phyloP scores from a whole-genome alignment of 306 rosid genomes.

The Acacia melanoxylon region DNA sequence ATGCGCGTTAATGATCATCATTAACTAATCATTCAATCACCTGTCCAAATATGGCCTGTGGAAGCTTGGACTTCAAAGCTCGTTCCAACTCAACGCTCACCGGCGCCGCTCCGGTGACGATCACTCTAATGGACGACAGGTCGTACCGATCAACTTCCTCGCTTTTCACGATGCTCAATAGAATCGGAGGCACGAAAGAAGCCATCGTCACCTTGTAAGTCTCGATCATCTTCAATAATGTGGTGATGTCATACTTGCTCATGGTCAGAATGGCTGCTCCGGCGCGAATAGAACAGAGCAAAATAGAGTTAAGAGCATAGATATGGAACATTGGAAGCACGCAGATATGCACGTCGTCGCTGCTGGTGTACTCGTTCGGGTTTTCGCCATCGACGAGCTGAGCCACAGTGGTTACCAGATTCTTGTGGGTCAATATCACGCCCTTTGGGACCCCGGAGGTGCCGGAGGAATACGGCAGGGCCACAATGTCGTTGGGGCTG shows the following conservation, averaged over 20 bases:
- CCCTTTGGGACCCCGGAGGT: constrained; percentile 81
- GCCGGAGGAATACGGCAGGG: constrained; percentile 79
- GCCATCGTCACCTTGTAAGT: constrained; percentile 61
- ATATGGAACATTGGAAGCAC: constrained; percentile 83
- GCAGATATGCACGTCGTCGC: constrained; percentile 69
- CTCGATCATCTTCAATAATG: constrained; percentile 46
- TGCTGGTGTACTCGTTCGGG: constrained; percentile 52
- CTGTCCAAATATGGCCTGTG: constrained; percentile 69
- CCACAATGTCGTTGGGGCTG: constrained; percentile 67
- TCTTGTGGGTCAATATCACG: constrained; percentile 72
- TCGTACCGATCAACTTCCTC: constrained; percentile 46
- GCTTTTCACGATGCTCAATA: constrained; percentile 61
- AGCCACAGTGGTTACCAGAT: constrained; percentile 64
- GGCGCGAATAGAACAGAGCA: constrained; percentile 61
- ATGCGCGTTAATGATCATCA: not conserved
- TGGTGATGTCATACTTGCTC: constrained; percentile 57
- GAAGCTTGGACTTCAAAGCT: constrained; percentile 59
- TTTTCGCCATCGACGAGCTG: constrained; percentile 80
- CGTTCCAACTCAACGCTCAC: constrained; percentile 68
- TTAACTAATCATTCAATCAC: constrained; percentile 24
- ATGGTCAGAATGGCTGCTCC: constrained; percentile 73
- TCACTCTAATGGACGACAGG: constrained; percentile 65
- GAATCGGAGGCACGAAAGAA: constrained; percentile 78
- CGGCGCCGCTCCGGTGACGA: constrained; percentile 82
- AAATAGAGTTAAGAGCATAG: constrained; percentile 67